Conservation (phyloP, 108 stramenopile species). For the Nannochloropsis salina region DNA sequence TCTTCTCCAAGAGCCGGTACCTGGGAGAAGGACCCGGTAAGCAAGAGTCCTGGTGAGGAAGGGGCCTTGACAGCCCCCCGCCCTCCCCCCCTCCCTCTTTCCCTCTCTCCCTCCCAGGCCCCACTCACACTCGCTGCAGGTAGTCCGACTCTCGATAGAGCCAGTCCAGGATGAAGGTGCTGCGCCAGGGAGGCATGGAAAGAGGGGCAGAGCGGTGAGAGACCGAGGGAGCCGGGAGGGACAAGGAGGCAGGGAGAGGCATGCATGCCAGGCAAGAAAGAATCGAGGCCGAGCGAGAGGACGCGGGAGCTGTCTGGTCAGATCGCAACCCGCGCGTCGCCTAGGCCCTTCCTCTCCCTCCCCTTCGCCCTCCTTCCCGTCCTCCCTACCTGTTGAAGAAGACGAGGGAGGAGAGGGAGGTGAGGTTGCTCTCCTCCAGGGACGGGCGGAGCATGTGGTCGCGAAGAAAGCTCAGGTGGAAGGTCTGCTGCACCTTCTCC, state of each 20-base stretch:
- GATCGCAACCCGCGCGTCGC: no score
- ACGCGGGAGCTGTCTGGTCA: no score
- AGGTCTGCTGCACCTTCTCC: slow-evolving; percentile 53
- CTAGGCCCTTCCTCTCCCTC: no score
- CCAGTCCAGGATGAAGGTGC: slow-evolving; percentile 9
- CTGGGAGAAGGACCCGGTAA: background rate
- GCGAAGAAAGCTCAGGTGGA: slow-evolving; percentile 47
- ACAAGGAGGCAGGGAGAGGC: no score
- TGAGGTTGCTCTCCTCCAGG: slow-evolving; percentile 43
- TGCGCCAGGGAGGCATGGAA: background rate
- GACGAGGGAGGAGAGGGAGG: slow-evolving; percentile 35
- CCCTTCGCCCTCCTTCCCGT: background rate
- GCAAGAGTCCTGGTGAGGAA: background rate
- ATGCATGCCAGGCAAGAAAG: background rate
- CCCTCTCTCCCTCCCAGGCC: background rate
- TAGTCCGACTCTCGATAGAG: slow-evolving; percentile 43
- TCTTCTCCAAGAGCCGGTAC: background rate
- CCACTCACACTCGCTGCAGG: slow-evolving; percentile 36
- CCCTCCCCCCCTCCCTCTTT: slow-evolving; percentile 3
- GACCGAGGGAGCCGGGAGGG: background rate
- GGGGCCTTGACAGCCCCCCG: background rate
- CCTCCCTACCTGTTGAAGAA: slow-evolving; percentile 37
- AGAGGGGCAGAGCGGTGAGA: background rate
- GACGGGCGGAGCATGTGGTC: slow-evolving; percentile 48
- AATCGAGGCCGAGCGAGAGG: no score